phyloP scores from a whole-genome alignment of 2,329 filamentous ascomycete genomes.

The Ceratocystis albifundus region DNA sequence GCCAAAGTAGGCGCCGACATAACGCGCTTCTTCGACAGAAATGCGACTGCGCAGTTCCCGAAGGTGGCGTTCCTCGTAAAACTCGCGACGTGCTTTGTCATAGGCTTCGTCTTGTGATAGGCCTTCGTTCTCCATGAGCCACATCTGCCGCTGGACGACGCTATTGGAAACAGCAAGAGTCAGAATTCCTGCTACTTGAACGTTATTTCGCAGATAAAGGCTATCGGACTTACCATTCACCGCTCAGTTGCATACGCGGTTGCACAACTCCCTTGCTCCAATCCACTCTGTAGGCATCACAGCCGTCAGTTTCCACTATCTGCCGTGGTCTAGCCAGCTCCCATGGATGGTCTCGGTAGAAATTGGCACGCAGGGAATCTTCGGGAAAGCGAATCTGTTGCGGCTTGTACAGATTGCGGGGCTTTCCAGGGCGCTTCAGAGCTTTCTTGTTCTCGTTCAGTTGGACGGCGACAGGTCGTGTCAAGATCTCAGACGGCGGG shows the following conservation, averaged over 20 bases:
- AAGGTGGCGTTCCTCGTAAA: slow-evolving; percentile 71
- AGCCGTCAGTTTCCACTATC: slow-evolving; percentile 74
- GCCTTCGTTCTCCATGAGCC: slow-evolving; percentile 58
- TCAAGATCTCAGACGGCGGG: slow-evolving; percentile 48
- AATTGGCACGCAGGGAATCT: slow-evolving; percentile 65
- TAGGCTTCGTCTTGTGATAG: slow-evolving; percentile 62
- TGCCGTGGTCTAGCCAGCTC: slow-evolving; percentile 81
- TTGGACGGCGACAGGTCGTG: slow-evolving; percentile 39
- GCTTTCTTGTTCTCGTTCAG: slow-evolving; percentile 19
- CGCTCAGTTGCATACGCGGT: slow-evolving; percentile 62
- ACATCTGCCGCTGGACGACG: slow-evolving; percentile 84
- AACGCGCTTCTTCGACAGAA: slow-evolving; percentile 73
- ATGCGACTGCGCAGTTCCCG: slow-evolving; percentile 75
- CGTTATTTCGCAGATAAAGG: too few species aligned
- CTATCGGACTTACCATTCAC: slow-evolving; percentile 57
- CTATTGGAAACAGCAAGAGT: slow-evolving; percentile 38
- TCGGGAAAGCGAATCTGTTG: slow-evolving; percentile 69
- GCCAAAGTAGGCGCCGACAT: slow-evolving; percentile 82
- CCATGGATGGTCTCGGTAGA: slow-evolving; percentile 94
- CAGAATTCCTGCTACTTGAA: slow-evolving; percentile 4
- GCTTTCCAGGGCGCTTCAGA: slow-evolving; percentile 39
- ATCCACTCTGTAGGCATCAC: slow-evolving; percentile 62
- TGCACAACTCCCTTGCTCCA: slow-evolving; percentile 70
- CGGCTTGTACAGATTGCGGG: slow-evolving; percentile 70
- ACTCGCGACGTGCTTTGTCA: slow-evolving; percentile 76